Conservation (phyloP, 257 asterid species). For the Ocimum tenuiflorum region DNA sequence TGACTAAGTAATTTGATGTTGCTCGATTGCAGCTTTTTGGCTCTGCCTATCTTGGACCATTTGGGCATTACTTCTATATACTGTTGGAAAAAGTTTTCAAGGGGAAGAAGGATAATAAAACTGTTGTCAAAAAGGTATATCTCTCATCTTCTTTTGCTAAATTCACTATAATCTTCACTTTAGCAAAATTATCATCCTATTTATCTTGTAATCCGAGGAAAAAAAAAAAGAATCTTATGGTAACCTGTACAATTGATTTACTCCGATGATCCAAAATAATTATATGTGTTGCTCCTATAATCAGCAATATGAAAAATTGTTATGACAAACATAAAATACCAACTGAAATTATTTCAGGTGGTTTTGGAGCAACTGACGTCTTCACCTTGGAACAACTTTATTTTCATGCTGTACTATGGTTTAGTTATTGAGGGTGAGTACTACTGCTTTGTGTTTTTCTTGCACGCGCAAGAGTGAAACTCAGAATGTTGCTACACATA, state of each 20-base stretch:
- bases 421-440: conserved; percentile 68
- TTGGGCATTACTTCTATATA: conserved; percentile 71
- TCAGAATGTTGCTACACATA: too few species aligned
- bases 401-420: conserved; percentile 87
- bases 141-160: not conserved
- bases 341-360: conserved; percentile 49
- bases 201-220: not conserved
- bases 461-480: not conserved
- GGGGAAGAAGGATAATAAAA: conserved; percentile 76
- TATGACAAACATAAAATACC: not conserved
- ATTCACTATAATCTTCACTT: not conserved
- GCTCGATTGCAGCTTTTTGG: conserved; percentile 58
- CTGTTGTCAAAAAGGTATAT: conserved; percentile 75
- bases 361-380: conserved; percentile 68
- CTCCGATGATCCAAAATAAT: not conserved
- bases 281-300: too few species aligned
- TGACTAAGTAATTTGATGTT: not conserved
- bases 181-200: not conserved
- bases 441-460: not conserved
- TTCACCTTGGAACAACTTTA: conserved; percentile 80
- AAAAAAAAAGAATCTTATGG: too few species aligned
- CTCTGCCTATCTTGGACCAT: conserved; percentile 75
- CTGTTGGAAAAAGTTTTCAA: conserved; percentile 71
- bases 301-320: not conserved
- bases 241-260: too few species aligned